These are phyloP conservation scores for Colletotrichum tanaceti DNA, from an alignment of 2,329 filamentous ascomycete species.

Conservation along the genomic window DNA sequence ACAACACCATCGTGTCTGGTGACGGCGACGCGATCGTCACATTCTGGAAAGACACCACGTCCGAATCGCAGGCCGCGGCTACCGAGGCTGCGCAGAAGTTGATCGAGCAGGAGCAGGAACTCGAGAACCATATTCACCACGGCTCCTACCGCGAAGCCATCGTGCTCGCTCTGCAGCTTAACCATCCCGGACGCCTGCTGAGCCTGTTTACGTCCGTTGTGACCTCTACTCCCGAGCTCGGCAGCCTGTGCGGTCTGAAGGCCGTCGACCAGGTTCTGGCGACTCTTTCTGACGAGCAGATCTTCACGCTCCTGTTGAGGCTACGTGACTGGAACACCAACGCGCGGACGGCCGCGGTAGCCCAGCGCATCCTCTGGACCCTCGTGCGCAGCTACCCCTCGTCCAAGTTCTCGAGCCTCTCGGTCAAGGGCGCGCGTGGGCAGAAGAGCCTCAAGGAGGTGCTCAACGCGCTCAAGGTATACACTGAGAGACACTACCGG, in stretches of 20 bases:
- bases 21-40: slow-evolving; percentile 93
- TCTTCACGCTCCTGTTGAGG: slow-evolving; percentile 83
- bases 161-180: slow-evolving; percentile 88
- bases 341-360: slow-evolving; percentile 83
- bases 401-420: slow-evolving; percentile 78
- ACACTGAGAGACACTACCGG: slow-evolving; percentile 93
- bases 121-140: slow-evolving; percentile 90
- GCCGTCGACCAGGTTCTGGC: slow-evolving; percentile 86
- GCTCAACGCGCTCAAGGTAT: slow-evolving; percentile 85
- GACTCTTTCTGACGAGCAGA: slow-evolving; percentile 83
- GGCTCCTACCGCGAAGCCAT: slow-evolving; percentile 95
- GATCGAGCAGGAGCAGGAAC: slow-evolving; percentile 92
- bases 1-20: slow-evolving; percentile 85
- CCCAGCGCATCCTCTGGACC: slow-evolving; percentile 85
- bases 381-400: slow-evolving; percentile 85
- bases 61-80: slow-evolving; percentile 79
- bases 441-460: slow-evolving; percentile 83
- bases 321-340: slow-evolving; percentile 98
- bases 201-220: slow-evolving; percentile 85
- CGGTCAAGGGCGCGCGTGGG: slow-evolving; percentile 66
- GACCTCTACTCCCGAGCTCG: slow-evolving; percentile 69
- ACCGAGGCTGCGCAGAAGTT: slow-evolving; percentile 80
- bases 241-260: slow-evolving; percentile 71
- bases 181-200: slow-evolving; percentile 90
- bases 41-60: slow-evolving; percentile 95